A percentile compares a stretch with the other conserved stretches of the same genome.
phyloP scores from a whole-genome alignment of 2,329 filamentous ascomycete genomes.

The Chalaropsis thielavioides region DNA sequence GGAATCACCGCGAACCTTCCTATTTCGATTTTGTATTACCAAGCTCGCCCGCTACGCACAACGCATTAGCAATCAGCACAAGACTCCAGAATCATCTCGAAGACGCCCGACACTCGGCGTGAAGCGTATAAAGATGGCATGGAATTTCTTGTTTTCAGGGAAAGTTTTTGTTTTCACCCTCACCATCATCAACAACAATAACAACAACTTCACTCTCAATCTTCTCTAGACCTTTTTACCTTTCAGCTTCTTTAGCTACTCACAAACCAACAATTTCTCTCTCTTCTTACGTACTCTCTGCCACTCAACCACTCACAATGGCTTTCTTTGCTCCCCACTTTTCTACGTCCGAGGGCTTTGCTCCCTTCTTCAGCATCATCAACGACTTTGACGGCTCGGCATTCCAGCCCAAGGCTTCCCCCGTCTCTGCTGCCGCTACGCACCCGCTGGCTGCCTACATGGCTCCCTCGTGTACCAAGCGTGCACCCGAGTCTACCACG shows the following conservation, averaged over 20 bases:
- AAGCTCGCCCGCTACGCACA: neutral
- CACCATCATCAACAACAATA: constrained; percentile 10
- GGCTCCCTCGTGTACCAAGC: neutral
- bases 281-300: neutral
- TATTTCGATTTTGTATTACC: neutral
- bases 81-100: neutral
- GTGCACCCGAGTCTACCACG: neutral
- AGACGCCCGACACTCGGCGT: constrained; percentile 5
- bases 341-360: constrained; percentile 39
- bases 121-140: constrained; percentile 5
- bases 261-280: neutral
- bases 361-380: constrained; percentile 48
- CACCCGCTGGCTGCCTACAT: constrained; percentile 1
- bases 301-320: constrained; percentile 33
- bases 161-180: neutral
- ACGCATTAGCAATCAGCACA: neutral
- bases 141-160: neutral
- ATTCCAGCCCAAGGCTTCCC: constrained; percentile 30
- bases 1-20: constrained; percentile 2
- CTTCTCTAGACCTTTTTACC: neutral
- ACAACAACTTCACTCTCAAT: constrained; percentile 8
- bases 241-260: constrained; percentile 3
- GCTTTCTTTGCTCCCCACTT: constrained; percentile 43
- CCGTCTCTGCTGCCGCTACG: neutral
- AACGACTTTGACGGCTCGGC: constrained; percentile 42